phyloP scores from a whole-genome alignment of 768 basidiomycete species.

The Aureoboletus auriporus region DNA sequence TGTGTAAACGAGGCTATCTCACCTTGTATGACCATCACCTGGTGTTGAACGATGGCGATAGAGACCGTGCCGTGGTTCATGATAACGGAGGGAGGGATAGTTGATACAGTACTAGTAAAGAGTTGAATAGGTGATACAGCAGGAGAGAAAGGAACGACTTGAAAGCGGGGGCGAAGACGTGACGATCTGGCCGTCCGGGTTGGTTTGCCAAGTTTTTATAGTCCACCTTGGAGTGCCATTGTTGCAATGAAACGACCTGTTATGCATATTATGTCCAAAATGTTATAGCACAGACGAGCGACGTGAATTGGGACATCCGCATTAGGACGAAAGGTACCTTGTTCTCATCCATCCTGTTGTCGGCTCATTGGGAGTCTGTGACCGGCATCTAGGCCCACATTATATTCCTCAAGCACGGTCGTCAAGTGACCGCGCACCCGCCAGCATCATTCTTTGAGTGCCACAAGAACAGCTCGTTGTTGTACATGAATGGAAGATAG shows the following conservation, averaged over 20 bases:
- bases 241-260: background rate
- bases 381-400: background rate
- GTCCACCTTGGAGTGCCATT: conserved; percentile 8
- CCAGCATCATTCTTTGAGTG: too few relatives aligned
- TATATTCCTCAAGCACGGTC: background rate
- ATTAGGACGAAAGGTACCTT: background rate
- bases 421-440: background rate
- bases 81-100: conserved; percentile 19
- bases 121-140: conserved; percentile 18
- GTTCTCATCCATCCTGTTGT: background rate
- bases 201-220: too few relatives aligned
- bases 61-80: conserved; percentile 59
- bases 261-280: too few relatives aligned
- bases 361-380: too few relatives aligned
- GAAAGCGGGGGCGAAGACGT: background rate
- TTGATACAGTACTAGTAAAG: conserved; percentile 18
- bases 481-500: too few relatives aligned
- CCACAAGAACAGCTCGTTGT: too few relatives aligned
- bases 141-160: conserved; percentile 4
- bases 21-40: conserved; percentile 71
- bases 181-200: background rate
- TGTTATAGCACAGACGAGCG: background rate
- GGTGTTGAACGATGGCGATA: conserved; percentile 63
- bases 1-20: background rate
- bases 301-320: background rate